phyloP scores from a whole-genome alignment of 1,139 yeast genomes.

The Blastobotrys elegans region DNA sequence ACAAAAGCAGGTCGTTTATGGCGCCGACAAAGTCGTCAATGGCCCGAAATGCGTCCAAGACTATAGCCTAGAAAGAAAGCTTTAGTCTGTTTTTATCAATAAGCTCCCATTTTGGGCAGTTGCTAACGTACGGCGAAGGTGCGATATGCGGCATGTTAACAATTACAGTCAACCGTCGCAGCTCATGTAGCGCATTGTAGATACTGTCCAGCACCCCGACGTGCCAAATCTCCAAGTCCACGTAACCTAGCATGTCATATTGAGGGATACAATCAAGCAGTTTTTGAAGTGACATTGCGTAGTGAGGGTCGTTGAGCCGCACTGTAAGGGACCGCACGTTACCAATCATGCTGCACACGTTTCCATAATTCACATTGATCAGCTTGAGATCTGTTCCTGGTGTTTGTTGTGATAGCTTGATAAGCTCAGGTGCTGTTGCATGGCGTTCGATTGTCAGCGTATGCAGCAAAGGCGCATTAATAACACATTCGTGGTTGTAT shows the following conservation, averaged over 20 bases:
- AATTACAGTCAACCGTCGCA: neutral
- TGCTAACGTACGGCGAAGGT: neutral
- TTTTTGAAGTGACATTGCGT: neutral
- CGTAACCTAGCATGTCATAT: neutral
- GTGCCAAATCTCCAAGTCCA: neutral
- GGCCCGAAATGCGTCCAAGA: conserved; percentile 1
- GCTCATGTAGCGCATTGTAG: neutral
- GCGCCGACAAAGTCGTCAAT: conserved; percentile 4
- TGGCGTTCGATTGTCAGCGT: neutral
- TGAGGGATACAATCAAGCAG: neutral
- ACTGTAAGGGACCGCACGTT: neutral
- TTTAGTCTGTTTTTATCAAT: neutral
- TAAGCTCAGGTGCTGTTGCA: neutral
- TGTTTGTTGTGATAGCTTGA: neutral
- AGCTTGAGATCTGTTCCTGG: neutral
- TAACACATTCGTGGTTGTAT: neutral
- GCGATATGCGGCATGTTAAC: neutral
- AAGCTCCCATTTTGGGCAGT: neutral
- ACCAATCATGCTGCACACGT: neutral
- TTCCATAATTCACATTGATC: neutral
- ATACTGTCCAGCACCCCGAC: neutral
- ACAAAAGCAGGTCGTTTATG: neutral
- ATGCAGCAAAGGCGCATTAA: neutral
- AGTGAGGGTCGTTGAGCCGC: neutral
- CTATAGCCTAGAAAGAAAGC: too few relatives aligned